Base-by-base conservation (phyloP, 345 rosid species). In the Acer negundo region DNA sequence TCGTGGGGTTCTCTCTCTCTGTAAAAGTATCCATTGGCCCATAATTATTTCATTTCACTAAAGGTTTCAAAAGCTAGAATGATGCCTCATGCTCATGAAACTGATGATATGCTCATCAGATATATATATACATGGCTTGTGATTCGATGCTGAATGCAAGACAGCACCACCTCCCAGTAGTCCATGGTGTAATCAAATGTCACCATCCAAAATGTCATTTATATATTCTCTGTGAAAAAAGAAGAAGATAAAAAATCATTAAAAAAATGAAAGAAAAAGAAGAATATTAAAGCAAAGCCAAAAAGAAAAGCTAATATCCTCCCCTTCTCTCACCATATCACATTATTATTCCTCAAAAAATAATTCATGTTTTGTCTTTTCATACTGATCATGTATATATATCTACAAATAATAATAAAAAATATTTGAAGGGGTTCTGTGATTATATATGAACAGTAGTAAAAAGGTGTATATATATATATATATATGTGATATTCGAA, bases 61-160 rank as follows among this genome's bases (percentile, higher is more conserved):
- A 79, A 84, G 85, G 70, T 58, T 83, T 86, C 83, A 87, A 86
- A 89, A 85, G 89, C 70, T 69, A 31, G 80, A 86, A 84, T 84
- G 86, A 86, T 81, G 46, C 46, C 46, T 42, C 46, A 42, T 42
- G 46, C 84, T 68, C 64, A 77, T 58, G 44, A 6, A 65, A 26
- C 16, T 77, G 62, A 35, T 49, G 62, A 35, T 49, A 4, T 53
- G 58, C 24, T 47, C 44, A 70, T 55, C 51, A 70, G 38, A 35
- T 35, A 35, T 35, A 31, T 31, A 31, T 31, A 28, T 24, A 24
- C 62, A 67, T 53, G 77, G 82, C 51, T 83, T 83, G 72, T 79
- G 84, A 81, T 81, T 80, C 73, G 83, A 70, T 84, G 87, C 84
- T 83, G 87, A 84, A 84, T 80, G 84, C 89, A 83, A 84, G 85